Evolutionary conservation across 2,329 filamentous ascomycete species (phyloP), one percentile per base, ranked within the genome.

Genomic region (Incumbomyces lentus): DNA sequence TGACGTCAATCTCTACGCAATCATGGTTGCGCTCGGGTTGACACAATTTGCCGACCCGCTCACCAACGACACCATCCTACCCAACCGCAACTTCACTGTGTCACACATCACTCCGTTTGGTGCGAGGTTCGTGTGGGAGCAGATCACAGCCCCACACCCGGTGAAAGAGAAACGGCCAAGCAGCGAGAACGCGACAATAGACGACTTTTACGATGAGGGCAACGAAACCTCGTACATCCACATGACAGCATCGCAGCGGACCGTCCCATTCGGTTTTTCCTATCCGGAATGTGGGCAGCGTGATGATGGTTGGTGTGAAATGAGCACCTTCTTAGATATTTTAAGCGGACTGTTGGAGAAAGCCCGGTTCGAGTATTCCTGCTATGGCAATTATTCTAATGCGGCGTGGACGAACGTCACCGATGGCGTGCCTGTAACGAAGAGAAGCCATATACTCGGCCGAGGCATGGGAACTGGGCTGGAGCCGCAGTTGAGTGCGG

Each of bases 301-400:
- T 3, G 74, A 79, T 36, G 84, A 88, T 61, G 84, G 84, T 1
- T 88, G 84, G 83, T 88, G 84, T 59, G 82, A 87, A 59, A 61
- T 88, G 40, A 71, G 72, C 2, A 79, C 79, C 0, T 87, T 88
- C 57, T 58, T 88, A 36, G 62, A 74, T 50, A 68, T 79, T 4
- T 78, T 83, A 64, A 69, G 78, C 49, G 67, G 65, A 50, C 79
- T 79, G 70, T 61, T 76, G 31, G 69, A 67, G 14, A 64, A 71
- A 51, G 80, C 81, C 2, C 63, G 75, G 55, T 87, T 75, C 57
- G 75, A 84, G 13, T 73, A 76, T 58, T 74, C 79, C 32, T 89
- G 84, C 58, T 79, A 78, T 60, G 82, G 76, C 1, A 48, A 62
- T 19, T 62, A 61, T 51, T 47, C 56, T 4, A 32, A 53, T 32